Percentiles rank a stretch among this genome's conserved stretches.
phyloP scores from a whole-genome alignment of 305 asterid genomes.

The Rubia peregrina region DNA sequence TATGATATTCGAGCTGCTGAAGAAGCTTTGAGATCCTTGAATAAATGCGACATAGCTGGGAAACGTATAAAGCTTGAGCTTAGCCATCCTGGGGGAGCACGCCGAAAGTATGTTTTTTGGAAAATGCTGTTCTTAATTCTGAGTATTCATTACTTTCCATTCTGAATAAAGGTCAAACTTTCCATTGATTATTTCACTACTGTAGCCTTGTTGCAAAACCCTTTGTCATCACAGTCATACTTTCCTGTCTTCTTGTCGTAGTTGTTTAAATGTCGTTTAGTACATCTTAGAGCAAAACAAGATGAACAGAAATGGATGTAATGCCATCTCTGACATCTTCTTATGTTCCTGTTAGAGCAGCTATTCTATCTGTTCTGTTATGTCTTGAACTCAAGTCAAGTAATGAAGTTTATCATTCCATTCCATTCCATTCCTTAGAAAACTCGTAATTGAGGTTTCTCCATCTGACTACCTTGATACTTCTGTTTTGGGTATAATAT shows the following conservation, averaged over 20 bases:
- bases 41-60: constrained; percentile 67
- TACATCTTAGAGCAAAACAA: background rate
- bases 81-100: constrained; percentile 76
- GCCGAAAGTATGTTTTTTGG: constrained; percentile 46
- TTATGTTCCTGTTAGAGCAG: background rate
- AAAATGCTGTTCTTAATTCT: constrained; percentile 10
- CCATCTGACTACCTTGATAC: background rate
- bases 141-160: background rate
- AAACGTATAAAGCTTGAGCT: constrained; percentile 73
- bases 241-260: background rate
- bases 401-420: background rate
- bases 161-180: background rate
- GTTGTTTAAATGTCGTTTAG: background rate
- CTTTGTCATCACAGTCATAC: background rate
- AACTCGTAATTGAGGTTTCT: background rate
- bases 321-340: background rate
- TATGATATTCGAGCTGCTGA: constrained; percentile 71
- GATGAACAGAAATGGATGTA: background rate
- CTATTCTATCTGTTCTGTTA: background rate
- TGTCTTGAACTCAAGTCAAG: background rate
- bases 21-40: constrained; percentile 56
- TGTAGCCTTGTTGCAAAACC: background rate
- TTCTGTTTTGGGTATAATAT: background rate
- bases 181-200: constrained; percentile 6
- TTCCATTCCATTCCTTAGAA: background rate